These are phyloP conservation scores for Ophiostoma novo-ulmi DNA, from an alignment of 2,329 filamentous ascomycete genomes.

Conservation along the genomic window DNA sequence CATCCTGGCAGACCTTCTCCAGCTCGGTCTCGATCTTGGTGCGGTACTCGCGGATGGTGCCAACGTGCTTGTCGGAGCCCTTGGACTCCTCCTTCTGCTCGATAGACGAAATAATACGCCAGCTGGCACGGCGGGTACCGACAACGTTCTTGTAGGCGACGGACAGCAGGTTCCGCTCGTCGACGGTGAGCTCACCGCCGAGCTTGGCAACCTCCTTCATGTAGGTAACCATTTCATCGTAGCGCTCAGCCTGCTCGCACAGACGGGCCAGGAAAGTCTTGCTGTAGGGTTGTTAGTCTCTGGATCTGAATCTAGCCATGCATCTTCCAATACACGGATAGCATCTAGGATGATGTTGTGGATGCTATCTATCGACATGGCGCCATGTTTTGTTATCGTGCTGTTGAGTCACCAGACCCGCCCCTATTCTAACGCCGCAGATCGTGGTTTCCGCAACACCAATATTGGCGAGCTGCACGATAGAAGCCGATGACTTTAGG, in stretches of 20 bases:
- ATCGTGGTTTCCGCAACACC: neutral
- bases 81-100: conserved; percentile 99
- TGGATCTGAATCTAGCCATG: neutral
- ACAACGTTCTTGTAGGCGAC: conserved; percentile 99
- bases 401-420: conserved; percentile 2
- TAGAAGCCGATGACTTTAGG: neutral
- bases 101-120: conserved; percentile 99
- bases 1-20: conserved; percentile 95
- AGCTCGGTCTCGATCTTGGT: conserved; percentile 97
- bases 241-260: conserved; percentile 99
- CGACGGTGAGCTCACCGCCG: conserved; percentile 75
- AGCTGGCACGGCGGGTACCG: conserved; percentile 94
- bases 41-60: conserved; percentile 95
- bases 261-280: conserved; percentile 99
- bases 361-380: no score
- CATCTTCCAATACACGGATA: no score
- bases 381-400: neutral
- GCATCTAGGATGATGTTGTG: no score
- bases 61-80: conserved; percentile 87
- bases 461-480: neutral
- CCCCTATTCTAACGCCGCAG: conserved; percentile 1
- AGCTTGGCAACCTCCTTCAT: conserved; percentile 99
- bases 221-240: conserved; percentile 99
- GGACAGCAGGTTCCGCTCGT: conserved; percentile 97
- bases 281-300: conserved; percentile 48